Evolutionary conservation across 1,284 basidiomycete species (phyloP), one percentile per base, ranked within the genome.

Genomic region (Boletellus dicymbophilus): DNA sequence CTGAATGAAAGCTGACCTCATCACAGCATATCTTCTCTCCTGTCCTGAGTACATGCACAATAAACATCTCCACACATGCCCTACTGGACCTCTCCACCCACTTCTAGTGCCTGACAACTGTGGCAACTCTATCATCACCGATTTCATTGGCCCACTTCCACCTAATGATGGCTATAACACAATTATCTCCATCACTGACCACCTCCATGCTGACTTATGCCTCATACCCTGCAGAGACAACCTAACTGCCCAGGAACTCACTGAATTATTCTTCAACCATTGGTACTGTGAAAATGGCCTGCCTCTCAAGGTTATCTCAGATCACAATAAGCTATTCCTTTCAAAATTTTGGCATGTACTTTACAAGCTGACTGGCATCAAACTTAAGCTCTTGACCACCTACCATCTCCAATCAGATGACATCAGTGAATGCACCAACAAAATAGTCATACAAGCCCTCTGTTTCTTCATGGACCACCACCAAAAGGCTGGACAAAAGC

Each of bases 51-150:
- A 31, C 4, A 1, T 72, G 44, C 47, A 49, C 0, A 69, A 70
- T 38, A 76, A 74, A 31, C 47, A 37, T 0, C 22, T 26, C 0
- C 65, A 64, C 0, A 25, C 16, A 0, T 44, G 47, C 0, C 47
- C 49, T 0, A 30, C n/a, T n/a, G n/a, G n/a, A n/a, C 50, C 67
- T 0, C 46, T 74, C 0, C 70, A 72, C 10, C 67, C 70, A 10
- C 55, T 72, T 0, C 66, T 67, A 0, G 54, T 72, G 0, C 68
- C 69, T 0, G 59, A 69, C 27, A 21, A 18, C 0, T 42, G 56
- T 6, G 67, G 62, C 5, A 55, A 62, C 8, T 56, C 50, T 0
- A 55, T 74, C 0, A 59, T 60, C 0, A 58, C 72, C 1, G 61
- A 74, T 33, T 72, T 73, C 33, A 57, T 76, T n/a, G 63, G 69